phyloP scores from a whole-genome alignment of 169 alveolate species.

The Babesia gibsoni region DNA sequence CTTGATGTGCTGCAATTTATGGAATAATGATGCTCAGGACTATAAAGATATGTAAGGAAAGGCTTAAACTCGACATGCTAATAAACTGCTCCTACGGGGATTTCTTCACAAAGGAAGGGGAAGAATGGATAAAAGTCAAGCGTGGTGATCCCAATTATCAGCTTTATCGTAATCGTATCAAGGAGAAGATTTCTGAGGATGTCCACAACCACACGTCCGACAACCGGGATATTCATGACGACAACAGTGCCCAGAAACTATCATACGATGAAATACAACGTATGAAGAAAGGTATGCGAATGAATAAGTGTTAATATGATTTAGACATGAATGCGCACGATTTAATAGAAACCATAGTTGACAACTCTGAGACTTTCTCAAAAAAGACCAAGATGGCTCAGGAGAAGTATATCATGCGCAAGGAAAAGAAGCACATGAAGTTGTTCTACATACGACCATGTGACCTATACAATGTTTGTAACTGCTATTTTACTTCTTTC shows the following conservation, averaged over 20 bases:
- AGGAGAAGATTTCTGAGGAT: constrained; percentile 15
- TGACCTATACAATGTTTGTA: constrained; percentile 41
- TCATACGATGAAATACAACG: constrained; percentile 38
- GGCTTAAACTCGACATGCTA: constrained; percentile 14
- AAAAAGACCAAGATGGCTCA: constrained; percentile 40
- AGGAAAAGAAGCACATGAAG: constrained; percentile 49
- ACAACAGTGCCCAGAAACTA: constrained; percentile 44
- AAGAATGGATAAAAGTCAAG: constrained; percentile 41
- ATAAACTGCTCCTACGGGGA: constrained; percentile 51
- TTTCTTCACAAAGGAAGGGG: constrained; percentile 31
- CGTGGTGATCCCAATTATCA: constrained; percentile 22
- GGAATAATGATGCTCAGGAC: constrained; percentile 9
- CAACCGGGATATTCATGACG: constrained; percentile 38
- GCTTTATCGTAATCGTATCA: constrained; percentile 28
- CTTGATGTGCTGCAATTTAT: too few relatives aligned
- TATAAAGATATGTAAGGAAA: constrained; percentile 54
- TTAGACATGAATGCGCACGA: constrained; percentile 28
- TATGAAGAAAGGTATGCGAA: constrained; percentile 29
- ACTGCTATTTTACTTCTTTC: constrained; percentile 46
- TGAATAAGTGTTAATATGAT: neutral
- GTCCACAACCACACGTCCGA: neutral
- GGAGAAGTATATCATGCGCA: constrained; percentile 49
- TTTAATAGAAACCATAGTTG: constrained; percentile 36
- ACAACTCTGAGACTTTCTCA: constrained; percentile 57
- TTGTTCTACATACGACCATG: constrained; percentile 46